A percentile compares a stretch with the other conserved stretches of the same genome.
Conservation (phyloP, 108 stramenopile species). For the Nitzschia palea region DNA sequence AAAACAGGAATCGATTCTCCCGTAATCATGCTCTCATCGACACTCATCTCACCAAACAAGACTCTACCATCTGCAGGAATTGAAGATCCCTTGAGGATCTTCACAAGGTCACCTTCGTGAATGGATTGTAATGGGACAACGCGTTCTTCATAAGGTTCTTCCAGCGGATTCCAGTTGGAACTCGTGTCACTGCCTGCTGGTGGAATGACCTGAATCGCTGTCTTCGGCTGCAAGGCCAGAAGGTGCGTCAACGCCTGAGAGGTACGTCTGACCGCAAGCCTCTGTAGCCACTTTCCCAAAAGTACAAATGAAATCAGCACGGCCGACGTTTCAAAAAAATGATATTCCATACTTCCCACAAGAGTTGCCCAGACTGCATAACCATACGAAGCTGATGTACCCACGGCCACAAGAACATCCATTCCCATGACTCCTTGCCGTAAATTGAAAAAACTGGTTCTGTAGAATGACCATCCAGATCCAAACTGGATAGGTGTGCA, state of each 20-base stretch:
- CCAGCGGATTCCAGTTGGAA: slow-evolving; percentile 16
- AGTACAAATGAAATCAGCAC: slow-evolving; percentile 96
- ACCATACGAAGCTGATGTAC: slow-evolving; percentile 88
- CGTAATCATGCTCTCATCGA: slow-evolving; percentile 93
- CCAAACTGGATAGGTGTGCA: slow-evolving; percentile 91
- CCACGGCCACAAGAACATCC: slow-evolving; percentile 94
- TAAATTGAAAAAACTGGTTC: slow-evolving; percentile 67
- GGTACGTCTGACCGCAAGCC: slow-evolving; percentile 87
- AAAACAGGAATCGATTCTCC: slow-evolving; percentile 91
- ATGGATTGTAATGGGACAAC: slow-evolving; percentile 35
- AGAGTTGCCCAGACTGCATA: slow-evolving; percentile 56
- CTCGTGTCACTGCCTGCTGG: not conserved
- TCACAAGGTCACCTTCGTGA: slow-evolving; percentile 59
- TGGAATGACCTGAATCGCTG: slow-evolving; percentile 35
- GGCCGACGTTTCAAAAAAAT: slow-evolving; percentile 92
- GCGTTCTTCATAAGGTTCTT: slow-evolving; percentile 33
- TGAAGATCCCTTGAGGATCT: slow-evolving; percentile 70
- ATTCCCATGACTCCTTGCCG: slow-evolving; percentile 76
- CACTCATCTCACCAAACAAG: slow-evolving; percentile 66
- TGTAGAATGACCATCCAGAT: slow-evolving; percentile 85
- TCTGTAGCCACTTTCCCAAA: slow-evolving; percentile 90
- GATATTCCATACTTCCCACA: slow-evolving; percentile 27
- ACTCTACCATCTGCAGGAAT: slow-evolving; percentile 85
- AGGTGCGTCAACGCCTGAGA: slow-evolving; percentile 83
- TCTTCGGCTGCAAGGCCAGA: slow-evolving; percentile 65